Conservation (phyloP, 2,329 filamentous ascomycete species). For the Metarhizium robertsii region DNA sequence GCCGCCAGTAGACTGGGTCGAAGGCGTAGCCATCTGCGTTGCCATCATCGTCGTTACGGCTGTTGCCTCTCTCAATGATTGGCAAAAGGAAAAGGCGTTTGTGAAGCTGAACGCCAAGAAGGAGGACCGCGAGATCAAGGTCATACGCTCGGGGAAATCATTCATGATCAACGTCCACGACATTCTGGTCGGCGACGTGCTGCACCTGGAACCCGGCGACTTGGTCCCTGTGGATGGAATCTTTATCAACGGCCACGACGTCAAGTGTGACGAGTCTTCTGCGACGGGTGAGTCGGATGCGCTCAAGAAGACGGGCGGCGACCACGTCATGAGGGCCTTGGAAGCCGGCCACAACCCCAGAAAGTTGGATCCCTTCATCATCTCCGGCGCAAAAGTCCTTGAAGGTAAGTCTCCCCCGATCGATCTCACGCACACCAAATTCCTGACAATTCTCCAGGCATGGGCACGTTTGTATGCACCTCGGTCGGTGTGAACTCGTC, state of each 20-base stretch:
- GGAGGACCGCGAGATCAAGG: slow-evolving; percentile 56
- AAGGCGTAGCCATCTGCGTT: slow-evolving; percentile 57
- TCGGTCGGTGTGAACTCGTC: slow-evolving; percentile 46
- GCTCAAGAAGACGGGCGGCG: slow-evolving; percentile 55
- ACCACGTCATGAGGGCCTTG: slow-evolving; percentile 48
- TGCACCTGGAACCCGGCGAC: slow-evolving; percentile 61
- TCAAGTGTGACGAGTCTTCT: slow-evolving; percentile 63
- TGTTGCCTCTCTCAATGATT: slow-evolving; percentile 46
- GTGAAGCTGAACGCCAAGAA: slow-evolving; percentile 53
- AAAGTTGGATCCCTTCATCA: slow-evolving; percentile 57
- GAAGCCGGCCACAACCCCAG: slow-evolving; percentile 31
- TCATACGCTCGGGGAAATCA: slow-evolving; percentile 56
- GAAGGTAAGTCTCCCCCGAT: slow-evolving; percentile 26
- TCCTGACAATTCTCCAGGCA: slow-evolving; percentile 18
- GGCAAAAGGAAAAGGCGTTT: slow-evolving; percentile 60
- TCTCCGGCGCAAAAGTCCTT: slow-evolving; percentile 45
- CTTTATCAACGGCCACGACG: slow-evolving; percentile 44
- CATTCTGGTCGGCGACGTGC: slow-evolving; percentile 59
- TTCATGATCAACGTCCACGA: slow-evolving; percentile 56
- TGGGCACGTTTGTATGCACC: slow-evolving; percentile 45
- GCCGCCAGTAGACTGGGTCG: slow-evolving; percentile 59
- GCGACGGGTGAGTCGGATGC: slow-evolving; percentile 66
- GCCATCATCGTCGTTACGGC: slow-evolving; percentile 38
- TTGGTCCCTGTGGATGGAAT: slow-evolving; percentile 63
- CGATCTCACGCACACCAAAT: neutral